These are phyloP conservation scores for Colletotrichum shisoi DNA, from an alignment of 2,329 filamentous ascomycete species.

Conservation along the genomic window DNA sequence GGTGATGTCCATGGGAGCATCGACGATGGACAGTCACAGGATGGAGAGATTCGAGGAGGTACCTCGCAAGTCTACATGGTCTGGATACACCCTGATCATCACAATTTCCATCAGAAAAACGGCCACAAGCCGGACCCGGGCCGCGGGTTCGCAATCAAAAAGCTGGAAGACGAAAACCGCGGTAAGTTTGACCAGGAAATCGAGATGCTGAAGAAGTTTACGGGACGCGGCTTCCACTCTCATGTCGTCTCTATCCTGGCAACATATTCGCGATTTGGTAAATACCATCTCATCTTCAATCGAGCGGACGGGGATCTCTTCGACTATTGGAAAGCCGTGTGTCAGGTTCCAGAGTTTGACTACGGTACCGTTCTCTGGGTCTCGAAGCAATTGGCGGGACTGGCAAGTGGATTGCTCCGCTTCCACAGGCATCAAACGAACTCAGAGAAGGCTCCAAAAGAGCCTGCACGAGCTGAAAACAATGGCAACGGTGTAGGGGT, in stretches of 20 bases:
- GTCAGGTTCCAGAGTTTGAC: background rate
- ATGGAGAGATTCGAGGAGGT: no score
- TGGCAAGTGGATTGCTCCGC: background rate
- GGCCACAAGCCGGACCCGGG: background rate
- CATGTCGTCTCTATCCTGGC: constrained; percentile 1
- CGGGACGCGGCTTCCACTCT: background rate
- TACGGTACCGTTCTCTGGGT: background rate
- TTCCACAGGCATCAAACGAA: background rate
- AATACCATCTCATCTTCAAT: constrained; percentile 2
- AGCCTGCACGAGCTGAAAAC: no score
- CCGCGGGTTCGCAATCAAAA: background rate
- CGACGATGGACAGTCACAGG: no score
- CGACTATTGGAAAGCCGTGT: background rate
- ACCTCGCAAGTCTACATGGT: background rate
- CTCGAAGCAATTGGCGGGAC: background rate
- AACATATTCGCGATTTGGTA: background rate
- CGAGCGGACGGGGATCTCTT: constrained; percentile 1
- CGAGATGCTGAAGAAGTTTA: constrained; percentile 4
- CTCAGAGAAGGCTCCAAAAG: no score
- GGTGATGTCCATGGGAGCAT: no score
- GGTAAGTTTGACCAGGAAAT: background rate
- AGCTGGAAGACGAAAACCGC: background rate
- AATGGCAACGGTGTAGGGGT: no score
- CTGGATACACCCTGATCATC: background rate
- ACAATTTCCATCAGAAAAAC: background rate